phyloP scores from a whole-genome alignment of 176 grass and related monocot genomes.

The Phoenix roebelenii region DNA sequence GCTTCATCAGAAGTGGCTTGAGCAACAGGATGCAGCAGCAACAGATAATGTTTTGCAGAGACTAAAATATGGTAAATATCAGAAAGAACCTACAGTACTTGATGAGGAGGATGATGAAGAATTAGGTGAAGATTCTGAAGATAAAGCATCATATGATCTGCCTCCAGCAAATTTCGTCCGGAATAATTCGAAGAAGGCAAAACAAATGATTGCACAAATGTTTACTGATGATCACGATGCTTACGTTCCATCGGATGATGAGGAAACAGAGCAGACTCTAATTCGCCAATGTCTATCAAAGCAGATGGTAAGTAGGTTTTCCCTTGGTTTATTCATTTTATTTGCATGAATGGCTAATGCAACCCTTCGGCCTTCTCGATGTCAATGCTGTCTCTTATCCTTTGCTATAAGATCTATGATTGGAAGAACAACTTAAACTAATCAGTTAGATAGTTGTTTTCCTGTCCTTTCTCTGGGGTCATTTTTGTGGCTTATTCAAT shows the following conservation, averaged over 20 bases:
- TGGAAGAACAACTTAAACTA: too few species aligned
- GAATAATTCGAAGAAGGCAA: constrained; percentile 69
- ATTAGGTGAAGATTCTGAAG: constrained; percentile 34
- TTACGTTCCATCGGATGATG: constrained; percentile 81
- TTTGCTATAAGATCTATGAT: too few species aligned
- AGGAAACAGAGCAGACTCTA: constrained; percentile 75
- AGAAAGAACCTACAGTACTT: constrained; percentile 34
- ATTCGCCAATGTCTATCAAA: constrained; percentile 47
- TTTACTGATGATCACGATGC: constrained; percentile 75
- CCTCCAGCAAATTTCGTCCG: constrained; percentile 35
- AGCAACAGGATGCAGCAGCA: constrained; percentile 66
- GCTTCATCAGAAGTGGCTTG: constrained; percentile 91
- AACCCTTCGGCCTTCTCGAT: too few species aligned
- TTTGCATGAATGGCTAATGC: too few species aligned
- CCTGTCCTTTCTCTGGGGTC: too few species aligned
- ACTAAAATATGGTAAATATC: constrained; percentile 46
- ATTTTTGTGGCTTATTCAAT: too few species aligned
- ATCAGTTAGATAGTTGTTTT: too few species aligned
- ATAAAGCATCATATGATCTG: constrained; percentile 46
- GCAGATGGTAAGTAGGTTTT: constrained; percentile 38
- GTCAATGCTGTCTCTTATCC: too few species aligned
- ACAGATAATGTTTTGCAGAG: constrained; percentile 74
- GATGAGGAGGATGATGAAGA: constrained; percentile 50
- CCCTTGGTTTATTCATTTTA: too few species aligned
- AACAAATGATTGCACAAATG: constrained; percentile 71